Evolutionary conservation across 1,139 yeast species (phyloP).

Genomic region (Hansenula lynferdii): DNA sequence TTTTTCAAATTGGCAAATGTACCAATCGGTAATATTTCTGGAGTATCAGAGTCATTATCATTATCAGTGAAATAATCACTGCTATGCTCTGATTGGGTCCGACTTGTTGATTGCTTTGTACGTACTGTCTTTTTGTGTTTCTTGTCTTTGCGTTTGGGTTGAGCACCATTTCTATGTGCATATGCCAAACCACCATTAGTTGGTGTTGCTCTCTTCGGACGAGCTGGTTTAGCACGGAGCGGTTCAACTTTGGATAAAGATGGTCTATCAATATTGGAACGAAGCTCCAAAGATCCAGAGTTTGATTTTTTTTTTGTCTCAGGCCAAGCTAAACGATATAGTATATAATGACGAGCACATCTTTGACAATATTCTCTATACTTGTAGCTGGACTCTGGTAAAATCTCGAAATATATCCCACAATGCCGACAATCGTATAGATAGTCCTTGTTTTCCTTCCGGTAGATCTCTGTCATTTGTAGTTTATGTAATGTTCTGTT

Average conservation of each 20-base stretch:
- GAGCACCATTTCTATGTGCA: too few relatives aligned
- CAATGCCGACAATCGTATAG: constrained; percentile 24
- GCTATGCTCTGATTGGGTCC: background rate
- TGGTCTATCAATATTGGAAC: constrained; percentile 2
- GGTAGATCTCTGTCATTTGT: constrained; percentile 12
- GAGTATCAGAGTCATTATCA: background rate
- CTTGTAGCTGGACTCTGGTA: background rate
- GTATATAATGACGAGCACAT: constrained; percentile 20
- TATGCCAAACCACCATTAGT: constrained; percentile 3
- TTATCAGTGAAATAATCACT: constrained; percentile 1
- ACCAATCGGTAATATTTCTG: background rate
- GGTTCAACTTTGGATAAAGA: constrained; percentile 7
- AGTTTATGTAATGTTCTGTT: constrained; percentile 20
- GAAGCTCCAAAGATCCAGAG: constrained; percentile 2
- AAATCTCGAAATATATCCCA: constrained; percentile 20
- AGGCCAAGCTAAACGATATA: constrained; percentile 23
- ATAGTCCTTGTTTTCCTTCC: constrained; percentile 3
- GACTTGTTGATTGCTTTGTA: background rate
- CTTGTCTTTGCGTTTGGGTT: too few relatives aligned
- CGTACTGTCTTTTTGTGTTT: background rate
- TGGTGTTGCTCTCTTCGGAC: background rate
- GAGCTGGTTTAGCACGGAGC: background rate
- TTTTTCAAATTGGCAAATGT: too few relatives aligned
- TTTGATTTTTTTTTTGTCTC: constrained; percentile 7
- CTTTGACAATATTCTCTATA: constrained; percentile 20